Evolutionary conservation across 495 filamentous ascomycete species (phyloP).

Genomic region (Xylaria palmicola): DNA sequence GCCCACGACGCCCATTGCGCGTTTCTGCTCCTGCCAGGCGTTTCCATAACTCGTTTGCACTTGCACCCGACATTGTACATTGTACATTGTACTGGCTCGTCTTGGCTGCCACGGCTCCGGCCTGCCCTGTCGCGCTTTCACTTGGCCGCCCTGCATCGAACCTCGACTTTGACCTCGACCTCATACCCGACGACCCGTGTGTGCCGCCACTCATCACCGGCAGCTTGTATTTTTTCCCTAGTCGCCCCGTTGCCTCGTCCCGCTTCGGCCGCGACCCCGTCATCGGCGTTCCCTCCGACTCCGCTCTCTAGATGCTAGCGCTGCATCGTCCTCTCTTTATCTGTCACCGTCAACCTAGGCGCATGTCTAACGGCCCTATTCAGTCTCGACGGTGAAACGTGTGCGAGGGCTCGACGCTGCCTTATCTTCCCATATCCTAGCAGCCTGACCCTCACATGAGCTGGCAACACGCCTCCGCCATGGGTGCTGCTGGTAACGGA

Average conservation of each 20-base stretch:
- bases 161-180: background rate
- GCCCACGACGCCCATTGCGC: background rate
- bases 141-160: background rate
- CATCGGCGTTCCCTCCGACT: background rate
- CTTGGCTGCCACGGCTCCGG: no score
- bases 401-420: slow-evolving; percentile 17
- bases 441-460: slow-evolving; percentile 19
- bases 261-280: background rate
- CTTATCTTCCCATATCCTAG: background rate
- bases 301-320: slow-evolving; percentile 13
- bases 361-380: slow-evolving; percentile 24
- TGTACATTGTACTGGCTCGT: no score
- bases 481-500: slow-evolving; percentile 31
- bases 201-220: no score
- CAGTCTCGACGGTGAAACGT: slow-evolving; percentile 29
- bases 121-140: no score
- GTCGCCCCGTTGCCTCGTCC: background rate
- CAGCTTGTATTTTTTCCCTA: no score
- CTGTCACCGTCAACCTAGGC: slow-evolving; percentile 12
- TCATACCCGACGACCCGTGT: no score
- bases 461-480: slow-evolving; percentile 30
- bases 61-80: no score
- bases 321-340: background rate
- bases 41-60: background rate
- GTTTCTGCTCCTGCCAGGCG: background rate